Conservation (phyloP, 2,329 filamentous ascomycete species). For the Ambrosiella cleistominuta region DNA sequence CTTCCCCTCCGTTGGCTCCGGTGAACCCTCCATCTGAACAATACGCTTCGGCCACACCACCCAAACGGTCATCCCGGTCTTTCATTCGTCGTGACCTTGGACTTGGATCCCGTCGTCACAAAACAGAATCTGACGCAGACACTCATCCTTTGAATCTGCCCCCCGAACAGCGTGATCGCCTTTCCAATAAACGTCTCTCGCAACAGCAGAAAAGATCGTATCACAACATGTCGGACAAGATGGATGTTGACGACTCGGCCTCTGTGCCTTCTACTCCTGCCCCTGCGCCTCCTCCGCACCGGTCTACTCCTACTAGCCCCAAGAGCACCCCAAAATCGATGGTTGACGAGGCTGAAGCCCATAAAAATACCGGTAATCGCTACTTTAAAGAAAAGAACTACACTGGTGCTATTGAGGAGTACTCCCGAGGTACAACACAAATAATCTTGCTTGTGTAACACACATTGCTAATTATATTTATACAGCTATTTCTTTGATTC, state of each 20-base stretch:
- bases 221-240: slow-evolving; percentile 41
- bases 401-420: slow-evolving; percentile 72
- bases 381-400: slow-evolving; percentile 95
- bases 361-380: slow-evolving; percentile 86
- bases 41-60: not conserved
- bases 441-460: slow-evolving; percentile 13
- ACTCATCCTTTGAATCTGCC: slow-evolving; percentile 80
- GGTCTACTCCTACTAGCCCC: slow-evolving; percentile 31
- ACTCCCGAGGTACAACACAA: slow-evolving; percentile 60
- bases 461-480: not conserved
- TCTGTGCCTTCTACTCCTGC: slow-evolving; percentile 32
- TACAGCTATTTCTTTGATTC: slow-evolving; percentile 75
- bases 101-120: slow-evolving; percentile 30
- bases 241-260: slow-evolving; percentile 58
- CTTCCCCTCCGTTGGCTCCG: not conserved
- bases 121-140: slow-evolving; percentile 37
- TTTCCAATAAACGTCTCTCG: slow-evolving; percentile 28
- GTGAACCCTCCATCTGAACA: not conserved
- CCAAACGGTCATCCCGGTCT: slow-evolving; percentile 17
- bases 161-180: slow-evolving; percentile 68
- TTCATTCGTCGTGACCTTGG: slow-evolving; percentile 31
- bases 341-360: slow-evolving; percentile 67
- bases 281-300: slow-evolving; percentile 56
- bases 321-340: slow-evolving; percentile 37
- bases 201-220: slow-evolving; percentile 5